Conservation (phyloP, 139 green algal species). For the Zygnema circumcarinatum region DNA sequence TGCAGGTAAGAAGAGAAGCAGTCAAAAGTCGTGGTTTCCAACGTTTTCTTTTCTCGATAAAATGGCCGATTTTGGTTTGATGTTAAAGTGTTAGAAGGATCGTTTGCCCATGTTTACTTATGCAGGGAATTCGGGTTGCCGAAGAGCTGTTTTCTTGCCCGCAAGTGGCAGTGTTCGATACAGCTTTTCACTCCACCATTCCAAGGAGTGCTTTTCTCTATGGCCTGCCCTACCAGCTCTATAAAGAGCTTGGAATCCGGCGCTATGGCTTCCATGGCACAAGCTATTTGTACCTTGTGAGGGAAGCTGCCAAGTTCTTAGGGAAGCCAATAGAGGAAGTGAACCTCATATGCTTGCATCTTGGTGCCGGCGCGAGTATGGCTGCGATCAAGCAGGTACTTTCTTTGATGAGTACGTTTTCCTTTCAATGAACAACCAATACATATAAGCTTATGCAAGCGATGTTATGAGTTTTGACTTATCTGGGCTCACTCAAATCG, state of each 20-base stretch:
- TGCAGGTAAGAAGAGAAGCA: constrained; percentile 48
- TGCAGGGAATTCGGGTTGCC: constrained; percentile 52
- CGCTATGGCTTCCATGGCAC: constrained; percentile 91
- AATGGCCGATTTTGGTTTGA: no score
- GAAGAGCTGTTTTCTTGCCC: constrained; percentile 54
- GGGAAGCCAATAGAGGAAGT: constrained; percentile 67
- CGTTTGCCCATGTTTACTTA: background rate
- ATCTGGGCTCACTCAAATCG: no score
- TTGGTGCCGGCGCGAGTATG: constrained; percentile 81
- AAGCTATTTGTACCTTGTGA: constrained; percentile 80
- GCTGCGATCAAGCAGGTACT: constrained; percentile 70
- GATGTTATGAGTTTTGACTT: no score
- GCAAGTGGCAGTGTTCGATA: constrained; percentile 94
- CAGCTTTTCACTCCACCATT: constrained; percentile 91
- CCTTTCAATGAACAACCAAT: no score
- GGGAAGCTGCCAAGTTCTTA: constrained; percentile 66
- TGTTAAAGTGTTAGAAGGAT: no score
- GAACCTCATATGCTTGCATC: constrained; percentile 83
- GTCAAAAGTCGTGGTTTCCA: background rate
- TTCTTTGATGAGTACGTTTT: background rate
- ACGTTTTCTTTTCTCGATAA: background rate
- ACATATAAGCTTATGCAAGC: no score
- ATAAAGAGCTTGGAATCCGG: constrained; percentile 68
- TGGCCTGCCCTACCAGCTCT: constrained; percentile 81
- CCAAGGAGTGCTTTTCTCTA: constrained; percentile 82